Evolutionary conservation across 1,139 yeast species (phyloP), one percentile per base, ranked within the genome.

Genomic region (Chernovozyma aurita): DNA sequence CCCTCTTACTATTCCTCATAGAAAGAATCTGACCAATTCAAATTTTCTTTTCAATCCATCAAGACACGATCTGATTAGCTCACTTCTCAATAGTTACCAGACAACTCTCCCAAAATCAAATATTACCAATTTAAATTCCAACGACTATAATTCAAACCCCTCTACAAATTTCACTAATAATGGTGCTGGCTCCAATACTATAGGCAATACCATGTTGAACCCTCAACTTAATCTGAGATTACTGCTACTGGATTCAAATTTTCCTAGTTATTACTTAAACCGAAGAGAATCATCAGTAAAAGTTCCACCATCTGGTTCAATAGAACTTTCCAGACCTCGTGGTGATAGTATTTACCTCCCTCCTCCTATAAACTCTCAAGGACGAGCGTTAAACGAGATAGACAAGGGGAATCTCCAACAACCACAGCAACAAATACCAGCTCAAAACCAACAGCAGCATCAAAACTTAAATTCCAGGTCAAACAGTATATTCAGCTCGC

Each of bases 401-500:
- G 26, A 24, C 31, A 29, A 37, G 25, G 30, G 16, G 15, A 35
- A 32, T 33, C 32, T 39, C 20, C 41, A 33, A 36, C 39, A 34
- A 17, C 44, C 32, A 30, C 40, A 39, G 22, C 35, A 40, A 26
- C 41, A 42, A 30, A 39, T 31, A 26, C 42, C 39, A 24, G 42
- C 49, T 28, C 52, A 57, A 51, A 45, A 33, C 25, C 42, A 42
- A 33, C 41, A 32, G 28, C 27, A 34, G 30, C 39, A 33, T 15
- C 39, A 34, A 18, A 25, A 14, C 18, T 30, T 16, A 27, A 35
- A 34, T 43, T 61, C 65, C 22, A 42, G 74, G 18, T 64, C 73
- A 24, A 67, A 68, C 41, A 63, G 71, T 42, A 66, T 69, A 11
- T 69, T 69, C 48, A 64, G 64, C 41, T 59, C 68, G 8, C 50